phyloP scores from a whole-genome alignment of 1,284 basidiomycete species.

The Naganishia cerealis region DNA sequence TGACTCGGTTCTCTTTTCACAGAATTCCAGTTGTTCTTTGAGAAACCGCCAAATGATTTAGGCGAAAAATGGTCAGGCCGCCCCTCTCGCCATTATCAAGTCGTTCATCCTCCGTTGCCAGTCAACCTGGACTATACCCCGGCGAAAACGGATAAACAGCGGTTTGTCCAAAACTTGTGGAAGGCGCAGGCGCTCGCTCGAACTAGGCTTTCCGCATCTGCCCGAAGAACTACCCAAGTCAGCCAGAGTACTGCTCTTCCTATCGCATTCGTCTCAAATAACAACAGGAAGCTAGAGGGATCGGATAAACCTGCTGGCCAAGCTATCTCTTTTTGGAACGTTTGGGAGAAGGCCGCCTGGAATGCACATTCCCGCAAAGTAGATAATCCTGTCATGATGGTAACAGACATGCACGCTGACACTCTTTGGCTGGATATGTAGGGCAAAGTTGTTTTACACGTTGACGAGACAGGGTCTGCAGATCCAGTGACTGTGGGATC shows the following conservation, averaged over 20 bases:
- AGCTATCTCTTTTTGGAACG: conserved; percentile 73
- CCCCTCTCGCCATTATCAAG: conserved; percentile 71
- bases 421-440: conserved; percentile 46
- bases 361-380: conserved; percentile 74
- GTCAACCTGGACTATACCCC: conserved; percentile 65
- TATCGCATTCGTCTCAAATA: conserved; percentile 59
- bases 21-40: conserved; percentile 83
- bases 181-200: conserved; percentile 74
- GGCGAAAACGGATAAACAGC: conserved; percentile 67
- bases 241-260: conserved; percentile 46
- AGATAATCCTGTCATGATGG: conserved; percentile 29
- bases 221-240: conserved; percentile 39
- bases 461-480: conserved; percentile 70
- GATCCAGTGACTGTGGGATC: conserved; percentile 73
- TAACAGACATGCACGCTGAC: not conserved
- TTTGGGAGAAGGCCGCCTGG: conserved; percentile 76
- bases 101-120: conserved; percentile 69
- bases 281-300: conserved; percentile 69
- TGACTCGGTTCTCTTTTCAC: conserved; percentile 14
- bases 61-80: conserved; percentile 78
- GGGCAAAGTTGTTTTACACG: conserved; percentile 83
- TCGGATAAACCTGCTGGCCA: conserved; percentile 47
- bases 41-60: conserved; percentile 74
- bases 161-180: conserved; percentile 86
- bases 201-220: conserved; percentile 58